These are phyloP conservation scores for Oehlia diaphana DNA, from an alignment of 192 early-diverging fungal genomes.

Conservation along the genomic window DNA sequence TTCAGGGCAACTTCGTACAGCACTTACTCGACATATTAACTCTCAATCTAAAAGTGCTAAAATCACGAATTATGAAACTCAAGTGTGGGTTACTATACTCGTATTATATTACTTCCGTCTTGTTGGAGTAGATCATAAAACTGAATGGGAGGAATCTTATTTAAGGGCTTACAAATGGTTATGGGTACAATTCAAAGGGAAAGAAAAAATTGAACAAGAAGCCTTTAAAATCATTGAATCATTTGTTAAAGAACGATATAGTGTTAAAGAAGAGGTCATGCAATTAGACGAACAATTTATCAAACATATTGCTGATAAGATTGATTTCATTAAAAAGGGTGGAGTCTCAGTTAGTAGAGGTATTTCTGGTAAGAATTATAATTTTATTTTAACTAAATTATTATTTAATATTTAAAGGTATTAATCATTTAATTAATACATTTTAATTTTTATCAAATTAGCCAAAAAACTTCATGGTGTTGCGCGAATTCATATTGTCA, in stretches of 20 bases:
- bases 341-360: not conserved
- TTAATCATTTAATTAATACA: too few species aligned
- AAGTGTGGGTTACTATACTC: constrained; percentile 14
- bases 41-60: not conserved
- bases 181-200: constrained; percentile 26
- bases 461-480: constrained; percentile 63
- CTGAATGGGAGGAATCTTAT: constrained; percentile 1
- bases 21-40: not conserved
- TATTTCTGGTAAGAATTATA: not conserved
- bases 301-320: not conserved
- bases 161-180: constrained; percentile 18
- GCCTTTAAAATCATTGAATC: constrained; percentile 1
- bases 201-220: constrained; percentile 17
- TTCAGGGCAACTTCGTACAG: not conserved
- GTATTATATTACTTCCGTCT: not conserved
- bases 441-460: not conserved
- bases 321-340: not conserved
- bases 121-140: constrained; percentile 19
- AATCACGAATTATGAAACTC: not conserved
- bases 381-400: not conserved
- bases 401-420: not conserved
- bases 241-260: constrained; percentile 12
- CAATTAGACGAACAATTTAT: constrained; percentile 2
- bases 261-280: not conserved
- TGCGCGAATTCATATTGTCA: constrained; percentile 68